Percentiles rank a stretch among this genome's conserved stretches.
phyloP scores from a whole-genome alignment of 2,329 filamentous ascomycete species.

The Hypomyces rosellus region DNA sequence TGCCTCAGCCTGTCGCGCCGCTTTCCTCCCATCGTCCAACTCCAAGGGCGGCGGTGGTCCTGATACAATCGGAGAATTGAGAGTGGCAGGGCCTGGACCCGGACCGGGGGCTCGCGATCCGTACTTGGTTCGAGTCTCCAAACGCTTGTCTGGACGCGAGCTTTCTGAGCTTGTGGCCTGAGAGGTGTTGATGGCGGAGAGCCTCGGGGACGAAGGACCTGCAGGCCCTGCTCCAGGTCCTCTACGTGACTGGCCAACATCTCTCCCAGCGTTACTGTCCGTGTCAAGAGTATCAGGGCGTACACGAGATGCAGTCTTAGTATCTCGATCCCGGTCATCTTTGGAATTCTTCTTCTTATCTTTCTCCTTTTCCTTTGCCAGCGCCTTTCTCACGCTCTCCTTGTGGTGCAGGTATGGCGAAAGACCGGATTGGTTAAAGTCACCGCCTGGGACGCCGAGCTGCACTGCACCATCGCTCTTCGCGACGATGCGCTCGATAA shows the following conservation, averaged over 20 bases:
- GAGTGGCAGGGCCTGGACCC: no score
- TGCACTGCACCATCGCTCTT: constrained; percentile 13
- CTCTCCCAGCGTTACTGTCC: neutral
- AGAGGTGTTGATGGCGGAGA: neutral
- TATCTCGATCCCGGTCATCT: constrained; percentile 7
- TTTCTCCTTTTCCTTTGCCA: constrained; percentile 4
- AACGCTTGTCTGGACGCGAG: neutral
- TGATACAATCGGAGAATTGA: no score
- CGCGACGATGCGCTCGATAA: constrained; percentile 14
- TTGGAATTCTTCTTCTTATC: constrained; percentile 4
- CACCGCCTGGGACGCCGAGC: neutral
- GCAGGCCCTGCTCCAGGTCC: neutral
- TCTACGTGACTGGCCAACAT: neutral
- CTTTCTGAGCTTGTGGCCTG: neutral
- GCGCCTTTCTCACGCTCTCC: constrained; percentile 9
- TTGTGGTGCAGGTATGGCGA: constrained; percentile 16
- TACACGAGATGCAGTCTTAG: neutral
- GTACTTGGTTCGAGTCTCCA: neutral
- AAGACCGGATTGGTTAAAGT: constrained; percentile 14
- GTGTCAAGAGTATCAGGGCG: constrained; percentile 2
- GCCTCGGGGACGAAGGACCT: neutral
- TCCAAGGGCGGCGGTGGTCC: neutral
- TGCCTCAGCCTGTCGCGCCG: neutral
- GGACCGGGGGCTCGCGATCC: neutral
- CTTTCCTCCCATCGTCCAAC: constrained; percentile 6